A percentile compares a stretch with the other conserved stretches of the same genome.
Conservation (phyloP, 441 rosid genomes). For the Omphalea diandra region DNA sequence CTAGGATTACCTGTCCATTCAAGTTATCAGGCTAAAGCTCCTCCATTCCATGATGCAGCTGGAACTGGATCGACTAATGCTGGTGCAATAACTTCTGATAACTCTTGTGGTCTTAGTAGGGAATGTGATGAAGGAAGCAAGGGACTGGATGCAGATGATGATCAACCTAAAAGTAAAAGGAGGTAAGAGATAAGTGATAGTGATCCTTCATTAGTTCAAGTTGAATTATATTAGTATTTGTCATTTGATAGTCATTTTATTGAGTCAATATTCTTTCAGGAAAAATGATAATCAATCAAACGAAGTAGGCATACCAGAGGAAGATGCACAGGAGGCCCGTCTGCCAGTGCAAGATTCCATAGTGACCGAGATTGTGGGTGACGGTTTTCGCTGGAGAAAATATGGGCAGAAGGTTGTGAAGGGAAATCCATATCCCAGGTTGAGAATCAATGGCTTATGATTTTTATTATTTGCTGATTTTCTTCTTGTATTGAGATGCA, state of each 20-base stretch:
- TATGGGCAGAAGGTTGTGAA: constrained; percentile 97
- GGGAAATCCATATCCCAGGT: constrained; percentile 93
- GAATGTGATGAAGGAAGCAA: constrained; percentile 64
- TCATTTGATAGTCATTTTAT: neutral
- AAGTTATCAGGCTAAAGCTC: constrained; percentile 36
- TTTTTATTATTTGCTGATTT: neutral
- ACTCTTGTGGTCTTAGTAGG: constrained; percentile 57
- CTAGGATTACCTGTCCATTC: constrained; percentile 32
- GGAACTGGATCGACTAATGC: constrained; percentile 33
- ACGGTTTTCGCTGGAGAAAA: constrained; percentile 97
- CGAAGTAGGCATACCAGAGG: constrained; percentile 49
- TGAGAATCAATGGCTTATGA: constrained; percentile 4
- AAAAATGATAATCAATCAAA: constrained; percentile 55
- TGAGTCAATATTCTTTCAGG: constrained; percentile 27
- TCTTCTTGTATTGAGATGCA: neutral
- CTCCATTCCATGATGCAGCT: constrained; percentile 28
- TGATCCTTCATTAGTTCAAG: too few relatives aligned
- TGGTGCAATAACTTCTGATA: constrained; percentile 47
- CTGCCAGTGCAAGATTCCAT: constrained; percentile 42
- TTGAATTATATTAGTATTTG: too few relatives aligned
- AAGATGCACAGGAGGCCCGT: constrained; percentile 37
- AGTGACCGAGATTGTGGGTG: constrained; percentile 67
- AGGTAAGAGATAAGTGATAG: constrained; percentile 54
- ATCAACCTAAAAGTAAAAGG: constrained; percentile 62
- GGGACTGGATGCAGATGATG: constrained; percentile 50